Base-by-base conservation (phyloP, 2,329 filamentous ascomycete species). In the Trichoderma cornu-damae region DNA sequence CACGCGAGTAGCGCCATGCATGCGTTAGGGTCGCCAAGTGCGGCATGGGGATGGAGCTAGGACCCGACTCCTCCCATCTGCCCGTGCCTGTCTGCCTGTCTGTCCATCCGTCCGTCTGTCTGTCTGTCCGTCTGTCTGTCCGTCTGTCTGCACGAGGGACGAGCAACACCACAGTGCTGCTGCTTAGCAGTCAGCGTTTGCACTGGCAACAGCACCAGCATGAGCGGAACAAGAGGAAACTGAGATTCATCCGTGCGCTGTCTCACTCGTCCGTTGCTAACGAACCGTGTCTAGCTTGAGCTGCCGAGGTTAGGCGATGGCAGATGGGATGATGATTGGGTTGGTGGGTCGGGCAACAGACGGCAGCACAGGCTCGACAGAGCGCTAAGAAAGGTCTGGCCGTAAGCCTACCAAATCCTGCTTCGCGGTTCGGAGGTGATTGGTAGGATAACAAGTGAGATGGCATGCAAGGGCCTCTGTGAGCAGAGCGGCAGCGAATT, bases 1-100 rank as follows among this genome's bases (percentile, higher is more conserved):
- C 42, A 18, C 30, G n/a, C 42, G 22, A 55, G 42, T 47, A 46
- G 51, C 32, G 42, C 51, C 42, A 47, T 55, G 42, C 51, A 47
- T 55, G 42, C 51, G 34, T 55, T 47, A 47, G 42, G 22, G 40
- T 37, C 16, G 5, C 42, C 16, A 38, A 55, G 51, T 30, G 51
- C n/a, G 51, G 42, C 30, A 55, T 47, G 51, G 51, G 32, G 51
- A 46, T 55, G 42, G 24, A 37, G 38, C 51, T 55, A 46, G 24
- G 34, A 40, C 24, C 22, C 34, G n/a, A 32, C 28, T 46, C 9
- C 18, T 37, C 40, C 51, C n/a, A n/a, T n/a, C n/a, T n/a, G n/a
- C n/a, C n/a, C n/a, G n/a, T n/a, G n/a, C n/a, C n/a, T n/a, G n/a
- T n/a, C n/a, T n/a, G 32, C 43, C 30, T 46, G 20, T 28, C 18